Evolutionary conservation across 1,284 basidiomycete species (phyloP).

Genomic region (Cutaneotrichosporon sp.): DNA sequence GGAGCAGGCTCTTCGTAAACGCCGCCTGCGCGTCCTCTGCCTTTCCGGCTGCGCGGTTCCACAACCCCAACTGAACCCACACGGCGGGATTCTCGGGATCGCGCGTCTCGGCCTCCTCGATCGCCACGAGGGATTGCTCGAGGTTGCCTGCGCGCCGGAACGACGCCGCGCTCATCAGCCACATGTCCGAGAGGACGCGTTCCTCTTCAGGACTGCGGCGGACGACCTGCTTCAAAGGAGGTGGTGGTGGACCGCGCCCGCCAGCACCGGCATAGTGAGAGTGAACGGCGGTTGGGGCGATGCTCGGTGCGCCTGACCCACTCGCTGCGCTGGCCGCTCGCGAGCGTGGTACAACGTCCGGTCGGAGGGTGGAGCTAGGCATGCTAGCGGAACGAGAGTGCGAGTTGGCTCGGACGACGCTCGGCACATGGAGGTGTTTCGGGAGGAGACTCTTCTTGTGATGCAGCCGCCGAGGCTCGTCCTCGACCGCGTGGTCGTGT

Average conservation of each 20-base stretch:
- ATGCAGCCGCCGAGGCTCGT: background rate
- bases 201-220: constrained; percentile 64
- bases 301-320: constrained; percentile 23
- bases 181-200: constrained; percentile 76
- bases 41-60: constrained; percentile 56
- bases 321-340: constrained; percentile 20
- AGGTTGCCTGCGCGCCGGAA: constrained; percentile 86
- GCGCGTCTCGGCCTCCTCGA: constrained; percentile 90
- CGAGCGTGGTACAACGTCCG: constrained; percentile 14
- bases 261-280: constrained; percentile 59
- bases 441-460: constrained; percentile 32
- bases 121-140: constrained; percentile 83
- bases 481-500: background rate
- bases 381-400: constrained; percentile 5
- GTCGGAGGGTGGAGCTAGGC: background rate
- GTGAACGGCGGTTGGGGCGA: constrained; percentile 76
- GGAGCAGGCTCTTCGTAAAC: constrained; percentile 78
- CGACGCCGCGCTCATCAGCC: constrained; percentile 91
- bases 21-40: constrained; percentile 59
- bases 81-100: constrained; percentile 84
- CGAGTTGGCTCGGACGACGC: constrained; percentile 3
- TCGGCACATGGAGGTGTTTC: constrained; percentile 49
- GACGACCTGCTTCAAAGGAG: constrained; percentile 25
- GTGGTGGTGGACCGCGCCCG: constrained; percentile 26
- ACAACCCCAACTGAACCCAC: constrained; percentile 89